phyloP scores from a whole-genome alignment of 495 filamentous ascomycete genomes.

The Daldinia vernicosa region DNA sequence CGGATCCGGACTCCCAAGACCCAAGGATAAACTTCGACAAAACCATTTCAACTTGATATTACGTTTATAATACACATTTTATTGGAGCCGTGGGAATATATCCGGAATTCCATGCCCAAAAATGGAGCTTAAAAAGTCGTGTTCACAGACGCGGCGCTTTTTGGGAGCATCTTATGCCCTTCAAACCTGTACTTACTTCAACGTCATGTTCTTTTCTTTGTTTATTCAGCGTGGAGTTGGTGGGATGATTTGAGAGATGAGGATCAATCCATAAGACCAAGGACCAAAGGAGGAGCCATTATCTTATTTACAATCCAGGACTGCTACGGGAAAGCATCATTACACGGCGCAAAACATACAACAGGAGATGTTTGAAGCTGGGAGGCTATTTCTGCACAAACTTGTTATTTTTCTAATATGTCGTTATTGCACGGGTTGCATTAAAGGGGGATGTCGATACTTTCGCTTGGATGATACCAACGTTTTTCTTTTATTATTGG shows the following conservation, averaged over 20 bases:
- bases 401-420: constrained; percentile 43
- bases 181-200: constrained; percentile 44
- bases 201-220: constrained; percentile 42
- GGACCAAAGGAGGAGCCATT: constrained; percentile 40
- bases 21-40: constrained; percentile 33
- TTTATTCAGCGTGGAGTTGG: constrained; percentile 49
- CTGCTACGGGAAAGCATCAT: constrained; percentile 34
- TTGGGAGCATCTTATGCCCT: constrained; percentile 9
- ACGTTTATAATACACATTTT: constrained; percentile 40
- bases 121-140: constrained; percentile 28
- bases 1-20: constrained; percentile 10
- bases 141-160: background rate
- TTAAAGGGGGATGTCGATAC: constrained; percentile 36
- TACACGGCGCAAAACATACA: constrained; percentile 44
- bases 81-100: constrained; percentile 28
- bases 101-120: constrained; percentile 22
- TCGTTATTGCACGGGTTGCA: constrained; percentile 35
- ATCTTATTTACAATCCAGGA: constrained; percentile 40
- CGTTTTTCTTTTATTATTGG: constrained; percentile 32
- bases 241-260: constrained; percentile 43
- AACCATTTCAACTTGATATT: constrained; percentile 38
- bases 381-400: constrained; percentile 36
- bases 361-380: constrained; percentile 37
- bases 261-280: constrained; percentile 39
- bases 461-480: constrained; percentile 52